phyloP scores from a whole-genome alignment of 345 rosid genomes.

The Cardamine resedifolia region DNA sequence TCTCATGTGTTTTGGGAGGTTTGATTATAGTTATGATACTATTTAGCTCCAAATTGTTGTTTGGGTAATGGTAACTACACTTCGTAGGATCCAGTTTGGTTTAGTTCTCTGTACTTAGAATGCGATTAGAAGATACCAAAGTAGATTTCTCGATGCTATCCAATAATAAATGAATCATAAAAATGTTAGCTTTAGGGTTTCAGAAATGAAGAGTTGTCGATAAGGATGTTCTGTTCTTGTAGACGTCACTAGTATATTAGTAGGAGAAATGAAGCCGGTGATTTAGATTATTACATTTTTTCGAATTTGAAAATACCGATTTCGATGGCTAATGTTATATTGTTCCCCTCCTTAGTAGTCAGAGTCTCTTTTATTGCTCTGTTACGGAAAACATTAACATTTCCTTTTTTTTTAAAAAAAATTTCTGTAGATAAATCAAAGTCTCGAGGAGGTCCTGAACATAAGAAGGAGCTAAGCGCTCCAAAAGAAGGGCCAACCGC shows the following conservation, averaged over 20 bases:
- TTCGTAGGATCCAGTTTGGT: constrained; percentile 17
- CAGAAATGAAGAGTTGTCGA: neutral
- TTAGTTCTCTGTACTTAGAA: constrained; percentile 7
- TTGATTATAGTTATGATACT: constrained; percentile 1
- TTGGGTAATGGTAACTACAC: neutral
- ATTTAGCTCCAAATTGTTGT: constrained; percentile 15
- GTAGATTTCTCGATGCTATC: neutral
- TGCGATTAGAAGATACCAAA: neutral
- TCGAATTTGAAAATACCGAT: neutral
- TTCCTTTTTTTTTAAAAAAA: neutral
- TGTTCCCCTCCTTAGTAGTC: neutral
- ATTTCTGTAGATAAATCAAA: constrained; percentile 72
- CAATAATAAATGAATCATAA: constrained; percentile 3
- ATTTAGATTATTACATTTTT: neutral
- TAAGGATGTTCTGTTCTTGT: neutral
- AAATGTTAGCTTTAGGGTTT: neutral
- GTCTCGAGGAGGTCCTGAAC: constrained; percentile 59
- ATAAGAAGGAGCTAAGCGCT: constrained; percentile 65
- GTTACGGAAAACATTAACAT: neutral
- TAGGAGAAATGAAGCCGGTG: neutral
- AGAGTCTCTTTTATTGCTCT: neutral
- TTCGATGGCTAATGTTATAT: neutral
- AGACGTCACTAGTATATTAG: constrained; percentile 8
- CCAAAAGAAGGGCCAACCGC: constrained; percentile 76
- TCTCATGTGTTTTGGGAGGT: constrained; percentile 41